Conservation (phyloP, 1,284 basidiomycete species). For the Leccinum angustisporum region DNA sequence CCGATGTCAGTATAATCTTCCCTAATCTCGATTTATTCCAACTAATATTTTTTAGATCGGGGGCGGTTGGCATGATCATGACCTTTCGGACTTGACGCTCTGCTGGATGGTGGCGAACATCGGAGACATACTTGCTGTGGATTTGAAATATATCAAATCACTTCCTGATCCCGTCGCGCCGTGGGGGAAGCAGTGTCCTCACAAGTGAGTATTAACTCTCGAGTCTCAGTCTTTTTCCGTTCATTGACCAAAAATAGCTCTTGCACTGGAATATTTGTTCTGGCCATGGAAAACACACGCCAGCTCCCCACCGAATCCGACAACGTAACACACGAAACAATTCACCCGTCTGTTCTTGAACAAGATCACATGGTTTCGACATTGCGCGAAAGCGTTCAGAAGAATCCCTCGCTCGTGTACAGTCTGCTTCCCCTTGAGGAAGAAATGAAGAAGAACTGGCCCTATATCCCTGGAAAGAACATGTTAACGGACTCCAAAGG, state of each 20-base stretch:
- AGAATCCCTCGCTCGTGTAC: slow-evolving; percentile 45
- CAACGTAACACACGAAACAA: slow-evolving; percentile 55
- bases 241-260: slow-evolving; percentile 40
- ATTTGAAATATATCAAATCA: slow-evolving; percentile 50
- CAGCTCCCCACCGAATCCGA: slow-evolving; percentile 46
- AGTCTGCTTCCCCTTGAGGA: slow-evolving; percentile 53
- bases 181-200: slow-evolving; percentile 61
- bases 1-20: slow-evolving; percentile 47
- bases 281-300: slow-evolving; percentile 46
- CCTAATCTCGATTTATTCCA: neutral
- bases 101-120: slow-evolving; percentile 69
- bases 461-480: slow-evolving; percentile 27
- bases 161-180: slow-evolving; percentile 51
- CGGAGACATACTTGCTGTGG: slow-evolving; percentile 52
- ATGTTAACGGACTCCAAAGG: slow-evolving; percentile 10
- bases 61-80: slow-evolving; percentile 65
- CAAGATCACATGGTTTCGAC: slow-evolving; percentile 41
- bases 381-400: slow-evolving; percentile 38
- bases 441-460: slow-evolving; percentile 49
- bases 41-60: slow-evolving; percentile 49
- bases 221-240: neutral
- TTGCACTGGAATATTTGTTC: slow-evolving; percentile 49
- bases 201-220: slow-evolving; percentile 49
- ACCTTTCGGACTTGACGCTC: slow-evolving; percentile 64
- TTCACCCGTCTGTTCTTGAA: slow-evolving; percentile 58